Conservation (phyloP, 805 yeast genomes). For the Candida arabinofermentans region DNA sequence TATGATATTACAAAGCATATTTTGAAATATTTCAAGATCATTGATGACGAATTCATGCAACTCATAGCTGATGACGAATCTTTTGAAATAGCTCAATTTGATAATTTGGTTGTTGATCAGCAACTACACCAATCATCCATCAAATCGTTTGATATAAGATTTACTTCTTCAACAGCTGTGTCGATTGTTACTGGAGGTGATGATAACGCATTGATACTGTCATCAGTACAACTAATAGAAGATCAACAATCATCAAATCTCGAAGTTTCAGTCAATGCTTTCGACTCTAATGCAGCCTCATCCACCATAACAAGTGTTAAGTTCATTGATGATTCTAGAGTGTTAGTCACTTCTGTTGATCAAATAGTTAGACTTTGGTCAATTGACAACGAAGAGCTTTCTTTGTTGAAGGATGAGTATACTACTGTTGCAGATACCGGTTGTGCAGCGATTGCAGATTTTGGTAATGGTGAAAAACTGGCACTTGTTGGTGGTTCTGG, state of each 20-base stretch:
- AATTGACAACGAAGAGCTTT: constrained; percentile 28
- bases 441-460: constrained; percentile 43
- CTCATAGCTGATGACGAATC: neutral
- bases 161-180: too few species aligned
- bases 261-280: constrained; percentile 27
- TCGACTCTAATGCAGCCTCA: constrained; percentile 64
- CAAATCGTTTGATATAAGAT: constrained; percentile 49
- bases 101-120: constrained; percentile 34
- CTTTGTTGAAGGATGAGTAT: constrained; percentile 40
- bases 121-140: constrained; percentile 83
- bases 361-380: constrained; percentile 72
- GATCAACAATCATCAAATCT: neutral
- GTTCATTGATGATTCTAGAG: constrained; percentile 23
- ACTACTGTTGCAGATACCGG: constrained; percentile 94
- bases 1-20: constrained; percentile 46
- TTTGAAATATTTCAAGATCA: constrained; percentile 7
- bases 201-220: constrained; percentile 66
- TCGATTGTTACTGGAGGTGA: constrained; percentile 82
- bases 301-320: constrained; percentile 76
- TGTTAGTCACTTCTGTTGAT: constrained; percentile 75
- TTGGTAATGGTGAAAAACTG: constrained; percentile 26
- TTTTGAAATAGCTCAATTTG: constrained; percentile 5
- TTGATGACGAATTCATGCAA: neutral
- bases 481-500: constrained; percentile 80
- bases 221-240: constrained; percentile 27